Percentiles rank a stretch among this genome's conserved stretches.
These are phyloP conservation scores for Craspedostauros australis DNA, from an alignment of 108 stramenopile species.

Conservation along the genomic window DNA sequence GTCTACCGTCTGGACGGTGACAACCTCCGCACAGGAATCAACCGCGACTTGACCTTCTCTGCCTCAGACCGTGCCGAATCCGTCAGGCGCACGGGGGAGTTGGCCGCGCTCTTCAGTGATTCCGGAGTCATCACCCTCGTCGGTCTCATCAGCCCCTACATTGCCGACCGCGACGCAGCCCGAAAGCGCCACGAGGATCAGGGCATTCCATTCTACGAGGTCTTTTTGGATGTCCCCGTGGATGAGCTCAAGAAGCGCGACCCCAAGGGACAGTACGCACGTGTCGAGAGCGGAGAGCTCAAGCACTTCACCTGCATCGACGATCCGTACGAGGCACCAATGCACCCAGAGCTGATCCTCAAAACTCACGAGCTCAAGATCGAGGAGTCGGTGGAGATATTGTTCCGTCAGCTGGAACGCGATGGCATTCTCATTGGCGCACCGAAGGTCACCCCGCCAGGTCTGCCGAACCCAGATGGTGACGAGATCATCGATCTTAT, in stretches of 20 bases:
- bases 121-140: conserved; percentile 95
- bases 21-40: conserved; percentile 93
- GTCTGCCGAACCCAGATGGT: conserved; percentile 96
- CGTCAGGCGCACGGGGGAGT: conserved; percentile 94
- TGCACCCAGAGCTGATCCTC: conserved; percentile 83
- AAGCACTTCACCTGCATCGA: conserved; percentile 98
- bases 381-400: conserved; percentile 85
- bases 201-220: conserved; percentile 96
- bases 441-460: conserved; percentile 78
- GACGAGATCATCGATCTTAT: conserved; percentile 91
- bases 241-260: conserved; percentile 84
- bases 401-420: conserved; percentile 79
- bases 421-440: conserved; percentile 94
- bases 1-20: conserved; percentile 97
- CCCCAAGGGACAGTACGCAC: conserved; percentile 87
- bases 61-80: conserved; percentile 93
- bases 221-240: conserved; percentile 96
- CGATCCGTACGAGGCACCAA: conserved; percentile 96
- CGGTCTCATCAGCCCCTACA: conserved; percentile 93
- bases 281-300: conserved; percentile 86
- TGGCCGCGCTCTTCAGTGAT: conserved; percentile 94
- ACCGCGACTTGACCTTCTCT: conserved; percentile 92
- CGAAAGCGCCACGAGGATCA: conserved; percentile 94
- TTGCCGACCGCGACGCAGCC: conserved; percentile 86
- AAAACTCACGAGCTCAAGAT: conserved; percentile 90